Base-by-base conservation (phyloP, 2,329 filamentous ascomycete species). In the Beauveria varroae region DNA sequence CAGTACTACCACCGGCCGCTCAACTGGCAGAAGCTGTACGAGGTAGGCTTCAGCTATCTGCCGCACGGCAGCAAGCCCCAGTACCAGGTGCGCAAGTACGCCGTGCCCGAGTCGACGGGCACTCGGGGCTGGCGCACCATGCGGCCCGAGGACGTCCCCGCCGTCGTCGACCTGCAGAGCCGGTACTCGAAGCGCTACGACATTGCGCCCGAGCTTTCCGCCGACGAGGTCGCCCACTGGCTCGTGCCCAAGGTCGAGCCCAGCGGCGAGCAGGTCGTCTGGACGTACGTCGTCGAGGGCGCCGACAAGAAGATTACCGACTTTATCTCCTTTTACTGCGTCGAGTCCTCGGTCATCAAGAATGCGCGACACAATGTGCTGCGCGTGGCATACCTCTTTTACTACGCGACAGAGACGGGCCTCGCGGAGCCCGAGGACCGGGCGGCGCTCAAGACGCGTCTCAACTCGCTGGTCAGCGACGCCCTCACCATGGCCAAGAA, bases 21-120 rank as follows among this genome's bases (percentile, higher is more conserved):
- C 61, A 89, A 99, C 77, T 99, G 95, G 95, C 83, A 92, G 74
- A 98, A 99, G 79, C 84, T 99, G 14, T 92, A 95, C 73, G 93
- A 96, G 68, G 89, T 93, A 52, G 93, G 92, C 60, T 99, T 99
- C 80, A 96, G 91, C 65, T 92, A 91, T 50, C 81, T 97, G 47
- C 95, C 95, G 0, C 73, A 84, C 14, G 87, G 87, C 64, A 96
- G 91, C 75, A 96, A 93, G 68, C 92, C 91, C 65, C 81, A 87
- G 67, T 88, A 90, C 69, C 93, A 98, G 79, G 83, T 96, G 60
- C 84, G 88, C 64, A 93, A 91, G 75, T 98, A 95, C 75, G 86
- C 88, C 61, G 79, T 99, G 22, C 91, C 95, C 5, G 85, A 88
- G 9, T 77, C 81, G 61, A 93, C 91, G 1, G 78, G 83, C 26